Evolutionary conservation across 2,329 filamentous ascomycete genomes (phyloP).

Genomic region (Dactylonectria estremocensis): DNA sequence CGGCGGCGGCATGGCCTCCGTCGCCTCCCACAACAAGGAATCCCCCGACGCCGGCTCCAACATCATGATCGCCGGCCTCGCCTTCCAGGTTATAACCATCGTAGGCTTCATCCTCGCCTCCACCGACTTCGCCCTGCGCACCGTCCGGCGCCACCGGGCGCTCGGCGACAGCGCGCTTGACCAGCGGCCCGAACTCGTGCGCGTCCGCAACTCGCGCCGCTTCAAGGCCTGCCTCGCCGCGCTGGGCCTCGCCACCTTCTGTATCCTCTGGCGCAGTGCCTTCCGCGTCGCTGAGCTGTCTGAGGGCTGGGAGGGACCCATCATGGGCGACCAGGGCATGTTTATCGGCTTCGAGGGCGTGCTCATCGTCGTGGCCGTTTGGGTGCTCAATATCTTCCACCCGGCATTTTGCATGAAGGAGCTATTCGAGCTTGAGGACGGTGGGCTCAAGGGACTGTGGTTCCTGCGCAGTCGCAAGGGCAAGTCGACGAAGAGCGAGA

Average conservation of each 20-base stretch:
- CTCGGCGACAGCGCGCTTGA: conserved; percentile 56
- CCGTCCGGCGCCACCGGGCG: conserved; percentile 53
- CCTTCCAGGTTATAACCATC: conserved; percentile 73
- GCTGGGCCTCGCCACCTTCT: conserved; percentile 70
- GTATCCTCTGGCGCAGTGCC: conserved; percentile 75
- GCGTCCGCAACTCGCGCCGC: conserved; percentile 56
- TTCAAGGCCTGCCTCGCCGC: conserved; percentile 71
- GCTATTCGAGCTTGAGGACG: conserved; percentile 47
- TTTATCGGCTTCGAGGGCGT: conserved; percentile 73
- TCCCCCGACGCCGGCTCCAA: conserved; percentile 63
- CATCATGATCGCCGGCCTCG: conserved; percentile 76
- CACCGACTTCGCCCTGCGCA: conserved; percentile 65
- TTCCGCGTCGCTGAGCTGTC: conserved; percentile 78
- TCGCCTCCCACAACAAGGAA: conserved; percentile 56
- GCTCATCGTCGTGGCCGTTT: conserved; percentile 64
- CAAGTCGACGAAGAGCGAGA: conserved; percentile 20
- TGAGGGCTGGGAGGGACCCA: conserved; percentile 72
- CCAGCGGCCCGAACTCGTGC: conserved; percentile 54
- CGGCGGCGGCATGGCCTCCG: conserved; percentile 70
- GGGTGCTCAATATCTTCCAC: conserved; percentile 60
- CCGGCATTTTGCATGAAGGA: conserved; percentile 47
- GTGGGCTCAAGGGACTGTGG: conserved; percentile 48
- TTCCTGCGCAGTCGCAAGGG: conserved; percentile 41
- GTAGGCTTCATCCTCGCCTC: conserved; percentile 67
- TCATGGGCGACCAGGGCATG: conserved; percentile 69